These are phyloP conservation scores for Fusarium pseudoanthophilum DNA, from an alignment of 2,329 filamentous ascomycete species.

Conservation along the genomic window DNA sequence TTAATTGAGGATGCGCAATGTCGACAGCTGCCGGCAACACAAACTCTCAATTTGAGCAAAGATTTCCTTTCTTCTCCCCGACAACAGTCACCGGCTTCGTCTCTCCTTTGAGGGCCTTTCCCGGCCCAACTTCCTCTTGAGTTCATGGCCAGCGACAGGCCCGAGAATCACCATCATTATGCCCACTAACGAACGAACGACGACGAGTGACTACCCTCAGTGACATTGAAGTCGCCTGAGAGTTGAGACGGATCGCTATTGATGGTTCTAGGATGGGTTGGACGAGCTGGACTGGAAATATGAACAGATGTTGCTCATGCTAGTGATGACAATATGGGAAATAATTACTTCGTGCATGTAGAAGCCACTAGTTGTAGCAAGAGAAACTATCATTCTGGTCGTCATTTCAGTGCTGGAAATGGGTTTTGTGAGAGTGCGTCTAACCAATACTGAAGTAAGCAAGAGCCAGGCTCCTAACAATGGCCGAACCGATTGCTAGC, in stretches of 20 bases:
- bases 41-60: accelerated
- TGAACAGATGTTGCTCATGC: neutral
- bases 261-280: neutral
- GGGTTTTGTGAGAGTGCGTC: accelerated
- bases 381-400: accelerated
- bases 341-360: neutral
- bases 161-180: neutral
- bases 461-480: accelerated
- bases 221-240: accelerated
- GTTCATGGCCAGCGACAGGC: neutral
- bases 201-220: neutral
- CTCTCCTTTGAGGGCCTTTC: neutral
- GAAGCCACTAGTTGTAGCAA: accelerated
- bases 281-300: neutral
- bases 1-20: accelerated
- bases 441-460: accelerated
- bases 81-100: accelerated
- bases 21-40: neutral
- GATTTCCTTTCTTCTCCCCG: accelerated
- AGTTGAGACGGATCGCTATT: neutral
- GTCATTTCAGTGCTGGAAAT: neutral
- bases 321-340: neutral
- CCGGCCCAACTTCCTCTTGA: accelerated
- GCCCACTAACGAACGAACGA: neutral
- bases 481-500: neutral